Base-by-base conservation (phyloP, 805 yeast genomes). In the Cyberlindnera americana region DNA sequence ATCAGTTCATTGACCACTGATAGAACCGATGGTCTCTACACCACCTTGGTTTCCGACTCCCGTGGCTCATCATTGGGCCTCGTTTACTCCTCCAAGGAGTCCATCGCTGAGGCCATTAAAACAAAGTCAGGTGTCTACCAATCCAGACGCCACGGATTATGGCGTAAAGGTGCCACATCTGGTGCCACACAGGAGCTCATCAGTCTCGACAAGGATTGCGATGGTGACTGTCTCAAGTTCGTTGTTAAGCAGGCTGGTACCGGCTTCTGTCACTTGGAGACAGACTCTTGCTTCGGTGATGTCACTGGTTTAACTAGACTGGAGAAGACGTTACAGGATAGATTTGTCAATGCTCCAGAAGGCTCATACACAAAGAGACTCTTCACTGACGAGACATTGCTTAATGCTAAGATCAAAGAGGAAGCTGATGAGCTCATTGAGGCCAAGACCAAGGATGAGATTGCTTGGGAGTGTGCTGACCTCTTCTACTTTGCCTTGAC, bases 381-480 rank as follows among this genome's bases (percentile, higher is more conserved):
- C 46, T 89, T 91, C 56, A 72, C 77, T 37, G 98, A 93, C 64
- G 78, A 77, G 29, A 72, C 70, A 19, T 69, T 93, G 37, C 72
- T 93, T 51, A 69, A 73, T 41, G 96, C 98, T 19, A 87, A 93
- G 70, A 82, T 93, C 65, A 78, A 80, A 61, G 99, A 93, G 66
- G 99, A 93, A 65, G 95, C 96, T 31, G 97, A 91, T 56, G 99
- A 93, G 64, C 75, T 93, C 47, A 78, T 89, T 23, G 96, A 89
- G 43, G 98, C 99, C 14, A 70, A 70, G 26, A 55, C 69, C 6
- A 72, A 72, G 53, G 75, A 73, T 2, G 83, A 91, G 41, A 75
- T 88, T 39, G 83, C 98, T 0, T 93, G 96, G 96, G 99, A 93
- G 66, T 91, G 95, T 38, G 99, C 99, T 8, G 99, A 93, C 61